Evolutionary conservation across 306 rosid genomes (phyloP), one percentile per base, ranked within the genome.

Genomic region (Dryas drummondii): DNA sequence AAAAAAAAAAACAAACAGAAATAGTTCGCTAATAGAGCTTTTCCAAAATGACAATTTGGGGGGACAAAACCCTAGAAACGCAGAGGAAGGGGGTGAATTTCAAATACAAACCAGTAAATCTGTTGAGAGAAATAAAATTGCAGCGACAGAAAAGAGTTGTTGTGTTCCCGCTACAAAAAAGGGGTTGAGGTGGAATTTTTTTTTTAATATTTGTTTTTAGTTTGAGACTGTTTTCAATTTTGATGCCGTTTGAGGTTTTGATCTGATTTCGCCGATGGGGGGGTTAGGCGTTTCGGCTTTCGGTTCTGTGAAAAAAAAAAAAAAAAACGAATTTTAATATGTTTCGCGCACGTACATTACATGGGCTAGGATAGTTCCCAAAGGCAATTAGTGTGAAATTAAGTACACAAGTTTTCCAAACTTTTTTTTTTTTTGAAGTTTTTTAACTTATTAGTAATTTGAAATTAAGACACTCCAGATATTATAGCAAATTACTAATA

Each of bases 31-130:
- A 60, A 27, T 27, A 7, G 61, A 19, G 61, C 37, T 19, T 56
- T 9, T 27, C 16, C 16, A 13, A 60, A 60, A 60, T 32, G 54
- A 59, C n/a, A 32, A 63, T 75, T 64, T 16, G 57, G 4, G 26
- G 52, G 14, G 19, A 6, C 37, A 67, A 42, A 54, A 76, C 74
- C 80, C 52, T 56, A 55, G 41, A 66, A 76, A 46, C 11, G 22
- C 59, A 32, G 9, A 47, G 54, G 63, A 58, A 46, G 19, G 41
- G 16, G 66, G 37, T 1, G 42, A 12, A 57, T 45, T 56, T 46
- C 7, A 19, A 59, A 19, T 5, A 54, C 0, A 9, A 1, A 64
- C 11, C 4, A 62, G 13, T 7, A 19, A 64, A 37, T 52, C 46
- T 32, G 66, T 12, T 4, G 45, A 60, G 46, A 60, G 45, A 8